Percentiles rank a stretch among this genome's conserved stretches.
Conservation (phyloP, 345 rosid genomes). For the Hibiscus syriacus region DNA sequence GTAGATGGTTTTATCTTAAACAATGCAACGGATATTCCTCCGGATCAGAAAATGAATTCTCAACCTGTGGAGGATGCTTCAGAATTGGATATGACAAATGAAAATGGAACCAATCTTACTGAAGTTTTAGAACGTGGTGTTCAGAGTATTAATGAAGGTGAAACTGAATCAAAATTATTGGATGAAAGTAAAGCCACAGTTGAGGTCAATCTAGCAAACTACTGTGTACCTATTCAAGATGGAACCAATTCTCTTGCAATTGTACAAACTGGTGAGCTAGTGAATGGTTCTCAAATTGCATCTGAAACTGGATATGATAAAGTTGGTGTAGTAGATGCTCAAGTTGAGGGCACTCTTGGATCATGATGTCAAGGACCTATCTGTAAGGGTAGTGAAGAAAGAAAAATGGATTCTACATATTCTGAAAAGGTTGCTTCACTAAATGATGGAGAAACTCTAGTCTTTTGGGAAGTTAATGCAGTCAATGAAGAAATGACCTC, state of each 20-base stretch:
- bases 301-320: slow-evolving; percentile 20
- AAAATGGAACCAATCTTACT: background rate
- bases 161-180: too few species aligned
- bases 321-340: slow-evolving; percentile 23
- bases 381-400: slow-evolving; percentile 27
- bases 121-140: too few species aligned
- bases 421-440: slow-evolving; percentile 20
- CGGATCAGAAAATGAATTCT: background rate
- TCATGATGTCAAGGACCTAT: slow-evolving; percentile 24
- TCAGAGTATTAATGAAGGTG: too few species aligned
- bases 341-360: slow-evolving; percentile 20
- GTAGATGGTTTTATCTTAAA: background rate
- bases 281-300: slow-evolving; percentile 29
- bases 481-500: slow-evolving; percentile 27
- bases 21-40: background rate
- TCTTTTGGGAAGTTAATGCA: slow-evolving; percentile 27
- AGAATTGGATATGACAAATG: background rate
- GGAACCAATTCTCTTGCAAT: slow-evolving; percentile 19
- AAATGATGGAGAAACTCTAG: slow-evolving; percentile 20
- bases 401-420: slow-evolving; percentile 15
- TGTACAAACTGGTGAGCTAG: slow-evolving; percentile 25
- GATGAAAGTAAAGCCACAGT: too few species aligned
- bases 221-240: slow-evolving; percentile 17
- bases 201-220: slow-evolving; percentile 17
- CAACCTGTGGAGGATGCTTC: slow-evolving; percentile 3